Evolutionary conservation across 306 rosid genomes (phyloP).

Genomic region (Quercus variabilis): DNA sequence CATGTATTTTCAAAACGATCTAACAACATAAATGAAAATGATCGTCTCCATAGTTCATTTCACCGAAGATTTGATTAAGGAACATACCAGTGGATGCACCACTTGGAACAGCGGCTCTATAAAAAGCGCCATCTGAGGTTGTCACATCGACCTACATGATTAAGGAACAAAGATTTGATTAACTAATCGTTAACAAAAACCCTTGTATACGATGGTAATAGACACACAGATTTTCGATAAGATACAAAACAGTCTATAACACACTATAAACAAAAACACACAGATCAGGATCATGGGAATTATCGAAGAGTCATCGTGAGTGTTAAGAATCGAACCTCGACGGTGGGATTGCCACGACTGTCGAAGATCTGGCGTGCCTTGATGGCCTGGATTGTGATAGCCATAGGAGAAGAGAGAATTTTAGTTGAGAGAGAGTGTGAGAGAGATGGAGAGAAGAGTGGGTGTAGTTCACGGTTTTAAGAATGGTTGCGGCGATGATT

Average conservation of each 20-base stretch:
- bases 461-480: neutral
- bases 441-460: neutral
- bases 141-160: conserved; percentile 54
- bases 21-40: no score
- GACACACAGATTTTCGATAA: neutral
- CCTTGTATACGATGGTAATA: no score
- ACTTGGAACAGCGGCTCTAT: conserved; percentile 99
- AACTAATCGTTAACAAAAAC: no score
- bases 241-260: neutral
- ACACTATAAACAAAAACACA: neutral
- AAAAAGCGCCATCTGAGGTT: conserved; percentile 52
- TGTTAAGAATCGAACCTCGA: conserved; percentile 55
- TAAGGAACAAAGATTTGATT: no score
- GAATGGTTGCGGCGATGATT: neutral
- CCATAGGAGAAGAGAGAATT: conserved; percentile 46
- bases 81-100: conserved; percentile 84
- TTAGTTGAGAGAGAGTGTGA: neutral
- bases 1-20: no score
- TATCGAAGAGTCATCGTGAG: no score
- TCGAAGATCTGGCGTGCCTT: conserved; percentile 97
- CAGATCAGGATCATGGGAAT: neutral
- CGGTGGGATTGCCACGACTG: conserved; percentile 99
- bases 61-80: neutral
- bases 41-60: no score
- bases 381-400: conserved; percentile 43